Evolutionary conservation across 2,329 filamentous ascomycete species (phyloP).

Genomic region (Clarireedia homoeocarpa): DNA sequence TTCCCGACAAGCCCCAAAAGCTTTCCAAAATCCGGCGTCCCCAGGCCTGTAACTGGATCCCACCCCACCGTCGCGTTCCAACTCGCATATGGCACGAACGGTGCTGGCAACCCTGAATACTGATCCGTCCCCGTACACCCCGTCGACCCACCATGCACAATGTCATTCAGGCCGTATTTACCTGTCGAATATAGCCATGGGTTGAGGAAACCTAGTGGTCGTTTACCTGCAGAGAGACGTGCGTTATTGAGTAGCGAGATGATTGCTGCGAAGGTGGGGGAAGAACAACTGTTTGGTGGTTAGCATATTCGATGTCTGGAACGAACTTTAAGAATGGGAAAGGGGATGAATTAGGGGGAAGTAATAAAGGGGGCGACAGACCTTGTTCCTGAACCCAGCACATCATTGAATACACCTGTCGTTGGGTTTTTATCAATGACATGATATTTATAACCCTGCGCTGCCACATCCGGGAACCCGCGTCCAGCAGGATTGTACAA

Average conservation of each 20-base stretch:
- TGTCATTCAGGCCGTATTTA: constrained; percentile 41
- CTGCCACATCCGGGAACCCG: constrained; percentile 46
- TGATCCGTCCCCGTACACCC: constrained; percentile 28
- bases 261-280: constrained; percentile 50
- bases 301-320: neutral
- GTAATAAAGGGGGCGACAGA: neutral
- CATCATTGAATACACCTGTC: constrained; percentile 24
- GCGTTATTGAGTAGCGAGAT: constrained; percentile 57
- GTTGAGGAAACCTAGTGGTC: constrained; percentile 47
- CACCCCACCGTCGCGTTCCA: constrained; percentile 38
- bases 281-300: constrained; percentile 37
- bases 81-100: constrained; percentile 29
- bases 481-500: constrained; percentile 42
- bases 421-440: constrained; percentile 34
- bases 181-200: constrained; percentile 49
- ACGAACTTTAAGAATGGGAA: neutral
- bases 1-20: constrained; percentile 24
- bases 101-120: constrained; percentile 15
- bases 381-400: constrained; percentile 18
- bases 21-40: constrained; percentile 38
- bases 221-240: constrained; percentile 40
- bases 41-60: constrained; percentile 41
- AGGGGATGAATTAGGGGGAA: neutral
- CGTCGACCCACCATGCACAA: constrained; percentile 31
- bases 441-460: constrained; percentile 48